Evolutionary conservation across 2,329 filamentous ascomycete species (phyloP).

Genomic region (Trichophyton rubrum): DNA sequence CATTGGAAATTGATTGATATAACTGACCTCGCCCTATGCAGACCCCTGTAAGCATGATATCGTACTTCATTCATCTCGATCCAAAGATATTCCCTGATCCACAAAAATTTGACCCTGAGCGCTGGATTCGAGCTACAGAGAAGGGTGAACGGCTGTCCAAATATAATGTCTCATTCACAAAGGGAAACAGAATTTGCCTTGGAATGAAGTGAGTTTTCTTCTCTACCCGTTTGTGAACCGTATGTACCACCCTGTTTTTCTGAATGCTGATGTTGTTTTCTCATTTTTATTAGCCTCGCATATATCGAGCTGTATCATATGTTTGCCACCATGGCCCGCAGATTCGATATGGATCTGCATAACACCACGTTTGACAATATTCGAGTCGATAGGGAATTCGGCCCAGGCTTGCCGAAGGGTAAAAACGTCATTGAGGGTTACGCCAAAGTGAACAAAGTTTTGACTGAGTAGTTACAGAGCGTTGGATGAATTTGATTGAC

Average conservation of each 20-base stretch:
- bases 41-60: constrained; percentile 17
- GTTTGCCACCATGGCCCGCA: constrained; percentile 7
- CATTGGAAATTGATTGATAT: background rate
- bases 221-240: background rate
- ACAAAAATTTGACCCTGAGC: constrained; percentile 15
- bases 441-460: background rate
- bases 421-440: background rate
- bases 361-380: background rate
- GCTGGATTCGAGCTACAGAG: constrained; percentile 16
- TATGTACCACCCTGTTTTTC: background rate
- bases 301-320: constrained; percentile 8
- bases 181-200: constrained; percentile 15
- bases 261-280: background rate
- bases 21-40: constrained; percentile 3
- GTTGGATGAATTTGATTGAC: background rate
- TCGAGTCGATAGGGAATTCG: background rate
- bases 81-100: constrained; percentile 16
- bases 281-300: constrained; percentile 5
- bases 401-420: background rate
- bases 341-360: constrained; percentile 8
- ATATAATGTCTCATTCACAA: constrained; percentile 18
- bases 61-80: constrained; percentile 16
- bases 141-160: constrained; percentile 13
- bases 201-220: constrained; percentile 15
- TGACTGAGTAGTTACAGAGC: background rate